These are phyloP conservation scores for Penicillium herquei DNA, from an alignment of 495 filamentous ascomycete species.

Conservation along the genomic window DNA sequence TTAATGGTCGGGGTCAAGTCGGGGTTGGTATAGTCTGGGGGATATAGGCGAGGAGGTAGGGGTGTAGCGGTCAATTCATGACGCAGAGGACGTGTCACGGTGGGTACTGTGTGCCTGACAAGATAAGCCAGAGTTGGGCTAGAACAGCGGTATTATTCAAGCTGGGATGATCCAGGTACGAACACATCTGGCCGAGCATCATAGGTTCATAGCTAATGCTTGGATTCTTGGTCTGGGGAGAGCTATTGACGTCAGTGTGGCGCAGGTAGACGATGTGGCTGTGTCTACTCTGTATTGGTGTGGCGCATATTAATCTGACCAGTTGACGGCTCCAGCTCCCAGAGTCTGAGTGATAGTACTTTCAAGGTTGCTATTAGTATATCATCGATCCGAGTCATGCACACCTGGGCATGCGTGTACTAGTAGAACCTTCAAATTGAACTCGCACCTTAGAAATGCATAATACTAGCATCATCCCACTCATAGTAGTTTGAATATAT, in stretches of 20 bases:
- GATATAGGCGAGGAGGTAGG: not conserved
- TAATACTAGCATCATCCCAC: no score
- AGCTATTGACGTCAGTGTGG: constrained; percentile 13
- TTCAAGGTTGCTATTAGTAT: no score
- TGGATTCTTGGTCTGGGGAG: constrained; percentile 1
- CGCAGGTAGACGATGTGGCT: not conserved
- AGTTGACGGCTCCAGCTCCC: no score
- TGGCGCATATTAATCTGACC: no score
- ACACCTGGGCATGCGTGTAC: no score
- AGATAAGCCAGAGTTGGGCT: not conserved
- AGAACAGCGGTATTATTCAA: constrained; percentile 6
- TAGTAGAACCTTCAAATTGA: no score
- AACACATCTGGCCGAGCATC: not conserved
- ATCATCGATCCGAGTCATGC: no score
- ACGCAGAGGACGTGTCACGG: constrained; percentile 19
- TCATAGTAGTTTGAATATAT: no score
- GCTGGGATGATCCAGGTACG: constrained; percentile 18
- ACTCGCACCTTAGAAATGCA: no score
- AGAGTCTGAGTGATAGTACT: no score
- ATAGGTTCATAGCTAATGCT: not conserved
- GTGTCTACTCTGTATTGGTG: no score
- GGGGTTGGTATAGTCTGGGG: not conserved
- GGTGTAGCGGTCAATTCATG: constrained; percentile 17
- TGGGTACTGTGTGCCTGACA: not conserved
- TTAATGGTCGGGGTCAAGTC: not conserved